Percentiles rank a stretch among this genome's conserved stretches.
These are phyloP conservation scores for Sugiyamaella smithiae DNA, from an alignment of 805 yeast genomes.

Conservation along the genomic window DNA sequence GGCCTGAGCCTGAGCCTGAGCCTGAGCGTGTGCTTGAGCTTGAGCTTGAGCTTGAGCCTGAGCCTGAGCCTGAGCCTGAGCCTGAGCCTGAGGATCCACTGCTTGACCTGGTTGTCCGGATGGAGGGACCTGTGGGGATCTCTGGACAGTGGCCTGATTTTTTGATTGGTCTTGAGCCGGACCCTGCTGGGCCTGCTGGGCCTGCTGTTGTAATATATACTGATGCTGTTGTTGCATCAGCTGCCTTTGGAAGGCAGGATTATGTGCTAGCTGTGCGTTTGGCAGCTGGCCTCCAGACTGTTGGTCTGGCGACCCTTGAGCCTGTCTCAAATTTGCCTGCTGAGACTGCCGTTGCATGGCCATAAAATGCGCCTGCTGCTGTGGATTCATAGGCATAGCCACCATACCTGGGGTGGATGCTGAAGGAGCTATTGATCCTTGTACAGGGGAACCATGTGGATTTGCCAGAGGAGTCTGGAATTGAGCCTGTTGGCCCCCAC, in stretches of 20 bases:
- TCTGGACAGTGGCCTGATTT: neutral
- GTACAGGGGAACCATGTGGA: conserved; percentile 10
- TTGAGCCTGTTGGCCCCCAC: conserved; percentile 12
- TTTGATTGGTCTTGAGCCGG: conserved; percentile 4
- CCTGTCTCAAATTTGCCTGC: conserved; percentile 1
- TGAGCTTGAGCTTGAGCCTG: conserved; percentile 9
- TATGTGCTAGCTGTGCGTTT: neutral
- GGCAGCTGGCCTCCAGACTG: neutral
- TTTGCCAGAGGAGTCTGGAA: conserved; percentile 1
- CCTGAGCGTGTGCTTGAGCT: conserved; percentile 15
- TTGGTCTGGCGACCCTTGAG: neutral
- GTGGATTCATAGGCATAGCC: conserved; percentile 11
- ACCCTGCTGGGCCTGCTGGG: conserved; percentile 16
- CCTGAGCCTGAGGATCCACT: conserved; percentile 14
- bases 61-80: conserved; percentile 1
- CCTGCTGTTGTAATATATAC: conserved; percentile 11
- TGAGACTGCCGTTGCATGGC: conserved; percentile 14
- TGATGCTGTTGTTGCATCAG: conserved; percentile 11
- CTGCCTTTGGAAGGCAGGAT: conserved; percentile 9
- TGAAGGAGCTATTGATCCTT: conserved; percentile 8
- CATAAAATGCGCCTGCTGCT: conserved; percentile 14
- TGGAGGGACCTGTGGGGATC: conserved; percentile 7
- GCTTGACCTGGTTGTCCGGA: conserved; percentile 11
- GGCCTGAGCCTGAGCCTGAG: conserved; percentile 18
- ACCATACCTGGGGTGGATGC: neutral